phyloP scores from a whole-genome alignment of 2,329 filamentous ascomycete species.

The Tetracladium maxilliforme region DNA sequence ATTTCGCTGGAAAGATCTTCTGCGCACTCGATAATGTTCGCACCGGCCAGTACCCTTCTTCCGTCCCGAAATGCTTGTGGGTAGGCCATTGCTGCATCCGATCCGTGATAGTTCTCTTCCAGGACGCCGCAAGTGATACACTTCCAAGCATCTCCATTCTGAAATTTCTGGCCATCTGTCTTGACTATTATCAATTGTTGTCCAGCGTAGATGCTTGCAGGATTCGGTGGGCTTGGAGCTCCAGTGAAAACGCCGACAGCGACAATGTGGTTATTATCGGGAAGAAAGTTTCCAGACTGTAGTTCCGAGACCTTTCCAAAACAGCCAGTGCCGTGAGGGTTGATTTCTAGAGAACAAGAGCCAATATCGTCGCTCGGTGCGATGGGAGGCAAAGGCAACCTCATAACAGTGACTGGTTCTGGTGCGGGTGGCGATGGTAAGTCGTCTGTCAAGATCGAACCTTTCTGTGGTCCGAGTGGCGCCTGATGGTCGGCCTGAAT shows the following conservation, averaged over 20 bases:
- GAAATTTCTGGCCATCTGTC: constrained; percentile 21
- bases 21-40: constrained; percentile 25
- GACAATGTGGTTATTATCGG: constrained; percentile 26
- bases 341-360: constrained; percentile 17
- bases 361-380: constrained; percentile 10
- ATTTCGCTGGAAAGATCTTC: constrained; percentile 16
- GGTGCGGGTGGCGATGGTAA: constrained; percentile 10
- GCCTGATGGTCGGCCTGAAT: no score
- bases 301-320: constrained; percentile 10
- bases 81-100: constrained; percentile 16
- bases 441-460: no score
- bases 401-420: constrained; percentile 17
- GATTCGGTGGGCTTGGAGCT: constrained; percentile 20
- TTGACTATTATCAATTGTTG: constrained; percentile 26
- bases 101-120: constrained; percentile 12
- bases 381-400: constrained; percentile 22
- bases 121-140: constrained; percentile 29
- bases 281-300: constrained; percentile 18
- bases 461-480: no score
- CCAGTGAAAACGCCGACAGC: constrained; percentile 23
- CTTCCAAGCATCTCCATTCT: constrained; percentile 29
- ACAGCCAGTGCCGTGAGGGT: constrained; percentile 21
- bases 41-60: constrained; percentile 17
- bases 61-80: constrained; percentile 25
- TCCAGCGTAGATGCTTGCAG: constrained; percentile 24